Conservation (phyloP, 495 filamentous ascomycete genomes). For the Aspergillus egyptiacus region DNA sequence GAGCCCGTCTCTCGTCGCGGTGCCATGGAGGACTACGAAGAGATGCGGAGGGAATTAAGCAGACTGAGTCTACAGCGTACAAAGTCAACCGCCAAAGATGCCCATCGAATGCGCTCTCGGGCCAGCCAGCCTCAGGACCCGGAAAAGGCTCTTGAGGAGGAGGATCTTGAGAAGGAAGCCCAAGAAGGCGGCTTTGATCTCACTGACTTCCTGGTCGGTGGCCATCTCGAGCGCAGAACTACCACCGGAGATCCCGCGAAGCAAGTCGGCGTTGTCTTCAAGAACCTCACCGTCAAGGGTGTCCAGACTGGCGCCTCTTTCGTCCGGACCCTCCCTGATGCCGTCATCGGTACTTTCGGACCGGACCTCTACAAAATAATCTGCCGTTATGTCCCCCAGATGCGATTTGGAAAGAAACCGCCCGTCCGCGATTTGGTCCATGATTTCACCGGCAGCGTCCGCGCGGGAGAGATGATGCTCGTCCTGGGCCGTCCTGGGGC, state of each 20-base stretch:
- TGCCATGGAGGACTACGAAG: constrained; percentile 68
- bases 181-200: constrained; percentile 56
- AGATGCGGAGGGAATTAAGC: constrained; percentile 59
- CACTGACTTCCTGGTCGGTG: constrained; percentile 67
- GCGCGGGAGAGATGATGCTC: constrained; percentile 78
- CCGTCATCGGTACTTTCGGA: constrained; percentile 76
- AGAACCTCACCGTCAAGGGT: constrained; percentile 71
- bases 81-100: constrained; percentile 26
- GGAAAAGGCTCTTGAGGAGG: constrained; percentile 30
- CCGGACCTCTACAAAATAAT: constrained; percentile 73
- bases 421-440: constrained; percentile 59
- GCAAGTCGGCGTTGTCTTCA: constrained; percentile 80
- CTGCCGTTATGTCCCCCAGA: constrained; percentile 55
- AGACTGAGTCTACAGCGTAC: constrained; percentile 50
- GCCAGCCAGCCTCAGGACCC: constrained; percentile 29
- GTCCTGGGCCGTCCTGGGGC: constrained; percentile 75
- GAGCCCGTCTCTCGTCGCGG: constrained; percentile 54
- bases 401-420: constrained; percentile 47
- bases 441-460: constrained; percentile 72
- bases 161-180: constrained; percentile 20
- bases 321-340: constrained; percentile 69
- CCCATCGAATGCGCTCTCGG: constrained; percentile 23
- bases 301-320: constrained; percentile 60
- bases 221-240: constrained; percentile 72
- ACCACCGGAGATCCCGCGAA: constrained; percentile 64